Conservation (phyloP, 2,329 filamentous ascomycete species). For the Ramichloridium luteum region DNA sequence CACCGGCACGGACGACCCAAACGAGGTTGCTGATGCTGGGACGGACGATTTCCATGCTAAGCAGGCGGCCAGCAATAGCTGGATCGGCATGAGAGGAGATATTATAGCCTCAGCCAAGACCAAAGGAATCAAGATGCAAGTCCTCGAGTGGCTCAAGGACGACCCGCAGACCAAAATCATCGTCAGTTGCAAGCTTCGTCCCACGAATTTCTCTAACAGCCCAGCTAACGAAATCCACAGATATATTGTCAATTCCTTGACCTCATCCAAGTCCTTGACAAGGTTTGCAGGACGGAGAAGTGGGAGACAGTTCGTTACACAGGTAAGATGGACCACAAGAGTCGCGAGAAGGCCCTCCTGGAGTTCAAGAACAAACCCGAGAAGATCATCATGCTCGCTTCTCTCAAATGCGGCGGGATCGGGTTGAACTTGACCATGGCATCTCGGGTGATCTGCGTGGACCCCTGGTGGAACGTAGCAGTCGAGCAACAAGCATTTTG, state of each 20-base stretch:
- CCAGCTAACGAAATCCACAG: conserved; percentile 1
- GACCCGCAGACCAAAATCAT: conserved; percentile 43
- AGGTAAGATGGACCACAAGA: conserved; percentile 35
- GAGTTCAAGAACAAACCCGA: conserved; percentile 29
- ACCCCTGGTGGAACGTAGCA: conserved; percentile 46
- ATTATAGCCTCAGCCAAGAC: conserved; percentile 36
- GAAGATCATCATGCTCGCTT: conserved; percentile 41
- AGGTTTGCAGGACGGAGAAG: conserved; percentile 37
- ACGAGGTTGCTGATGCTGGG: too few relatives aligned
- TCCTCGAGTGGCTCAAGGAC: conserved; percentile 34
- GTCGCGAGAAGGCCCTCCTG: conserved; percentile 35
- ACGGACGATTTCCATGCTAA: too few relatives aligned
- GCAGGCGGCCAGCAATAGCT: too few relatives aligned
- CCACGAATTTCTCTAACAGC: not conserved
- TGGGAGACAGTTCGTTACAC: conserved; percentile 40
- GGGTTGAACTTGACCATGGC: conserved; percentile 51
- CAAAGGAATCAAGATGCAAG: conserved; percentile 33
- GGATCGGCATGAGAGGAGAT: too few relatives aligned
- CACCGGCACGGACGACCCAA: too few relatives aligned
- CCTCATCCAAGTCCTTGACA: conserved; percentile 39
- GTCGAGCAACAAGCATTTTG: conserved; percentile 35
- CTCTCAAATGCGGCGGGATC: conserved; percentile 44
- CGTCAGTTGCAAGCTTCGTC: conserved; percentile 4
- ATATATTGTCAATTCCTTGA: conserved; percentile 48
- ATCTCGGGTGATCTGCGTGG: conserved; percentile 34